Conservation (phyloP, 192 early-diverging fungal genomes). For the Pecoramyces ruminantium region DNA sequence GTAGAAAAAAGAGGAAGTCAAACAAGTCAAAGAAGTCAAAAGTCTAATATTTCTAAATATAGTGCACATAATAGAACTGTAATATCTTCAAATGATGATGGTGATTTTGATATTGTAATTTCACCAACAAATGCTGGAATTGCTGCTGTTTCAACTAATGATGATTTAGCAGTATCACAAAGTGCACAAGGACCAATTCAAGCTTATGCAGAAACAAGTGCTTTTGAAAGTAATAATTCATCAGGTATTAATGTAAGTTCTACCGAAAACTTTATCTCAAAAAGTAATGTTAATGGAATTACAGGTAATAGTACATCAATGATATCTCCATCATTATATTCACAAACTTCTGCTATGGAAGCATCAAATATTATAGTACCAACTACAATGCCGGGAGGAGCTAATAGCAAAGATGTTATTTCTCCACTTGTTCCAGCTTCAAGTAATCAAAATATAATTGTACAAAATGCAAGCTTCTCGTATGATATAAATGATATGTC, state of each 20-base stretch:
- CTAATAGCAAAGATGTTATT: not conserved
- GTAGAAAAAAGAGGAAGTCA: no score
- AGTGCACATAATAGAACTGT: not conserved
- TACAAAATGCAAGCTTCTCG: not conserved
- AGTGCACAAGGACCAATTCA: not conserved
- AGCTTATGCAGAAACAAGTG: not conserved
- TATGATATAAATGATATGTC: not conserved
- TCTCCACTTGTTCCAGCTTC: not conserved
- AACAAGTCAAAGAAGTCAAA: no score
- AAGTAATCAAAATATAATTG: not conserved
- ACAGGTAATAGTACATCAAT: not conserved
- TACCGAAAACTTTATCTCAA: not conserved
- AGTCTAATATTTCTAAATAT: not conserved
- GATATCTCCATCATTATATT: not conserved
- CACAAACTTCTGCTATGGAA: no score
- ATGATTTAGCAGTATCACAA: not conserved
- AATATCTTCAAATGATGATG: not conserved
- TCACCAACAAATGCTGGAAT: not conserved
- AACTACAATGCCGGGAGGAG: not conserved
- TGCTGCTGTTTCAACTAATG: not conserved
- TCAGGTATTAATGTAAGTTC: not conserved
- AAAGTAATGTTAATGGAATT: not conserved
- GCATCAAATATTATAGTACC: not conserved
- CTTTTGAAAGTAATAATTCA: not conserved
- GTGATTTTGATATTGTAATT: not conserved